These are phyloP conservation scores for Teratosphaeria gauchensis DNA, from an alignment of 2,329 filamentous ascomycete species.

Conservation along the genomic window DNA sequence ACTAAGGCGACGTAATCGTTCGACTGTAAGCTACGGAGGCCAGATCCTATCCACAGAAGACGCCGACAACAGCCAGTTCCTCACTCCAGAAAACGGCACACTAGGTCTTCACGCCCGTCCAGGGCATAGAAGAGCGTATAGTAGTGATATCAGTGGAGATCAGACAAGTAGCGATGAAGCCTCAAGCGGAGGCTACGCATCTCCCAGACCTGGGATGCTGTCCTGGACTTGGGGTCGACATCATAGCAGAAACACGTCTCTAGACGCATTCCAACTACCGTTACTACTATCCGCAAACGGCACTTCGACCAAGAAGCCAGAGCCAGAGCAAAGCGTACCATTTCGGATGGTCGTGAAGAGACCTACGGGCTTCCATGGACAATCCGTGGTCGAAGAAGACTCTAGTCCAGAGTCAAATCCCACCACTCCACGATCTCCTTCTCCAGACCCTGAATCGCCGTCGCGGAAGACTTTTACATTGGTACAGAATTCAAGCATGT, in stretches of 20 bases:
- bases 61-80: conserved; percentile 11
- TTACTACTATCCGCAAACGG: neutral
- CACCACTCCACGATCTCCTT: conserved; percentile 3
- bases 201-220: neutral
- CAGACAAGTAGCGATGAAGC: conserved; percentile 24
- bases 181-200: conserved; percentile 4
- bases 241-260: conserved; percentile 5
- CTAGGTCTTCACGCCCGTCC: conserved; percentile 11
- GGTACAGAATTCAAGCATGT: neutral
- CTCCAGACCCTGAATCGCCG: conserved; percentile 1
- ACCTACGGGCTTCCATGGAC: conserved; percentile 11
- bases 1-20: conserved; percentile 12
- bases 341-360: conserved; percentile 13
- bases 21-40: conserved; percentile 11
- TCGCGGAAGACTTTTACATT: neutral
- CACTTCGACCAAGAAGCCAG: neutral
- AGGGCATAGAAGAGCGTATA: conserved; percentile 20
- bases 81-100: conserved; percentile 11
- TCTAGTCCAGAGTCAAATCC: conserved; percentile 6
- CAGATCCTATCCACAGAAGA: conserved; percentile 17
- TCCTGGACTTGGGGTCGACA: conserved; percentile 9
- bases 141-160: conserved; percentile 25
- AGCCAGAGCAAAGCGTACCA: neutral
- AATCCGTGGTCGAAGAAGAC: conserved; percentile 1
- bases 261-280: conserved; percentile 6